Evolutionary conservation across 352 stramenopile genomes (phyloP), one percentile per base, ranked within the genome.

Genomic region (Phytophthora foliorum): DNA sequence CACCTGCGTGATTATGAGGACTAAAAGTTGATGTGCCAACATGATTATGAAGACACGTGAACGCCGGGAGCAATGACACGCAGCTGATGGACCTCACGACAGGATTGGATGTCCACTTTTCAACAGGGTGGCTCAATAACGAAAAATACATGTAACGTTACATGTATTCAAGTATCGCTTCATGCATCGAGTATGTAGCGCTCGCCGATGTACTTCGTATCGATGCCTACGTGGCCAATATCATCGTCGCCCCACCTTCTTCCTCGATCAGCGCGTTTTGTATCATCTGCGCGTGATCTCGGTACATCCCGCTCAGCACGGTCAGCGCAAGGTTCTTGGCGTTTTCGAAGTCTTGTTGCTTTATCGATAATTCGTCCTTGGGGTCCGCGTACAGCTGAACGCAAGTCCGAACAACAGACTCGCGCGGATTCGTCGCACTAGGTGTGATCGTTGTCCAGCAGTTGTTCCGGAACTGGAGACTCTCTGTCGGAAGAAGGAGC

Each of bases 21-120:
- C 27, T 46, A 32, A 44, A 57, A 21, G 45, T 22, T 69, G 32
- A 69, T 24, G 54, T 34, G 45, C 14, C 25, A n/a, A 39, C 3
- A n/a, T 38, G 62, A 65, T 66, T 54, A 60, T 66, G 55, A 14
- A 60, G 54, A 39, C 6, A 22, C 38, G 11, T 41, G 34, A 39
- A 44, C 38, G 0, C 14, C 5, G 3, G 17, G 17, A 22, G 24
- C 38, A 45, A 24, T 19, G 6, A 0, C 38, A 45, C 58, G 27
- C 17, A 62, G 9, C 50, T n/a, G 19, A 13, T 60, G 59, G 59
- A 67, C 29, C 49, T 60, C 7, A 22, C 59, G 59, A 44, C 27
- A 61, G 49, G 59, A 53, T 65, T 17, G 32, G 57, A 61, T 49
- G 36, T 45, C 24, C 6, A 10, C 31, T 45, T 38, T 39, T 39